Conservation (phyloP, 2,329 filamentous ascomycete genomes). For the Paecilomyces sp. region DNA sequence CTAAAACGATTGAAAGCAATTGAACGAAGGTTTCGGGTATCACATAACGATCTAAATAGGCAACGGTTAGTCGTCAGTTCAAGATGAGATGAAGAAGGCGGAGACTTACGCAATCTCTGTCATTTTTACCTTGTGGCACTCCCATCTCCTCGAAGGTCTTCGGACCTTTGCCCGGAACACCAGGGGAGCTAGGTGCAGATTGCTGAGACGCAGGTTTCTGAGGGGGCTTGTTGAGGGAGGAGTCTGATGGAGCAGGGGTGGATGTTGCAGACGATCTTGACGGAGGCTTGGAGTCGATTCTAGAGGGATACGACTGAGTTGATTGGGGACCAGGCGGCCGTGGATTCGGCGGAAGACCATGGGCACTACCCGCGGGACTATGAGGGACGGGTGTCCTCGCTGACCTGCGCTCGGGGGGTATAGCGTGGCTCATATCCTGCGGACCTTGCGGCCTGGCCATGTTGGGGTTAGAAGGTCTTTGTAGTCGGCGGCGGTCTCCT, state of each 20-base stretch:
- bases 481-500: constrained; percentile 33
- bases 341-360: constrained; percentile 16
- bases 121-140: constrained; percentile 72
- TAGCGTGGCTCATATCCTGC: constrained; percentile 10
- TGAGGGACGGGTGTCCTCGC: constrained; percentile 22
- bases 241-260: constrained; percentile 22
- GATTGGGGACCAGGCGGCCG: constrained; percentile 21
- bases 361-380: constrained; percentile 8
- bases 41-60: constrained; percentile 32
- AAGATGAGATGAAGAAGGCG: neutral
- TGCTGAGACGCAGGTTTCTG: constrained; percentile 25
- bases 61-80: constrained; percentile 7
- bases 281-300: constrained; percentile 23
- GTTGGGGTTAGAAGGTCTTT: constrained; percentile 27
- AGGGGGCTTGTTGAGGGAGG: constrained; percentile 23
- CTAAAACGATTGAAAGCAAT: constrained; percentile 4
- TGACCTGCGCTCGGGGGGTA: constrained; percentile 22
- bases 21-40: constrained; percentile 20
- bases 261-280: constrained; percentile 32
- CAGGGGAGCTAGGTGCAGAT: constrained; percentile 17
- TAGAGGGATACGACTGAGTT: constrained; percentile 25
- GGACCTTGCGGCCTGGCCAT: constrained; percentile 3
- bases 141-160: constrained; percentile 99
- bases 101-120: constrained; percentile 78
- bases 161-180: constrained; percentile 63